These are phyloP conservation scores for Agrocybe praecox DNA, from an alignment of 768 basidiomycete genomes.

Conservation along the genomic window DNA sequence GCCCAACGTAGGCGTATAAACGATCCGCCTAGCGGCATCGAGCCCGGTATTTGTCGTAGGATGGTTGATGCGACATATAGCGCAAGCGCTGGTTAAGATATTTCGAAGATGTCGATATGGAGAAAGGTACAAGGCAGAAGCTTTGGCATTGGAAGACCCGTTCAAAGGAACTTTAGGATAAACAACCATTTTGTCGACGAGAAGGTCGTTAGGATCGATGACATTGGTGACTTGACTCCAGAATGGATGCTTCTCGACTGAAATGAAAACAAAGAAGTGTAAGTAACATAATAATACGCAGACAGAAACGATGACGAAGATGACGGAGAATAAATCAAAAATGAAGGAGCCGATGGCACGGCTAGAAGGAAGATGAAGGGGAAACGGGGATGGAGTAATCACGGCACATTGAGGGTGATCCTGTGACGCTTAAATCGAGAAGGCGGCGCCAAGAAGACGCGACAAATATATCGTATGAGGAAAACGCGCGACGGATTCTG, in stretches of 20 bases:
- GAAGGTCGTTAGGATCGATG: conserved; percentile 63
- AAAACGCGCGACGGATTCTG: background rate
- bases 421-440: background rate
- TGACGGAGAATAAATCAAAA: no score
- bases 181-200: conserved; percentile 50
- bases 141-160: conserved; percentile 34
- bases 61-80: conserved; percentile 70
- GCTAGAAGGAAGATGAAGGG: no score
- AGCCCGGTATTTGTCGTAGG: conserved; percentile 56
- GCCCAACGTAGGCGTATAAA: conserved; percentile 44
- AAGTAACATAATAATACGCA: conserved; percentile 4
- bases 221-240: conserved; percentile 67
- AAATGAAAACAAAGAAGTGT: conserved; percentile 11
- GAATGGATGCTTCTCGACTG: conserved; percentile 72
- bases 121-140: conserved; percentile 39
- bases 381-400: no score
- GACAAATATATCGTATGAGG: conserved; percentile 1
- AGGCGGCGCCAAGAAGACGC: conserved; percentile 12
- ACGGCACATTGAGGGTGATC: no score
- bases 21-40: conserved; percentile 47
- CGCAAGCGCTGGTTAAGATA: conserved; percentile 56
- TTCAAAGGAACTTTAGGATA: conserved; percentile 37
- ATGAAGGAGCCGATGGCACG: no score
- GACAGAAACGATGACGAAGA: background rate
- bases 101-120: conserved; percentile 66